Base-by-base conservation (phyloP, 75 land plant species). In the Picea sitchensis region DNA sequence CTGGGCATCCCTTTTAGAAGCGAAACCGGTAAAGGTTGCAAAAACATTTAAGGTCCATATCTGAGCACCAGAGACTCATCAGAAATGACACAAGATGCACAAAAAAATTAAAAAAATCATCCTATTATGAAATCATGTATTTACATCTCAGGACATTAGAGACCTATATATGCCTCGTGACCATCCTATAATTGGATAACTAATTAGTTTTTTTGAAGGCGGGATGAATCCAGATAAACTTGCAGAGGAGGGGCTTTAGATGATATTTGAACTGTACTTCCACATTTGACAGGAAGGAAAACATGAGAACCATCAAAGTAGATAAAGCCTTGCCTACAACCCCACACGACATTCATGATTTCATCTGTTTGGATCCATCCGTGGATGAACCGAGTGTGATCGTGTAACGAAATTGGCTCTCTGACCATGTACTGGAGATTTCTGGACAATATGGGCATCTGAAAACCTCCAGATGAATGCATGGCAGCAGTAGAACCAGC, bases 401-500 rank as follows among this genome's bases (percentile, higher is more conserved):
- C 78, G 34, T 77, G 84, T 1, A 90, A 87, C 17, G 63, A 31
- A 76, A 93, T 95, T 30, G 98, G 98, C 72, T 98, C 99, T 81
- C 99, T 89, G n/a, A 95, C 94, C 96, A 93, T 95, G 61, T 95
- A 98, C 82, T 98, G 99, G 23, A 98, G 90, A 67, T 95, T 90
- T 58, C 54, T 73, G 75, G 92, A 89, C 38, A 77, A 61, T 34
- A 92, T 79, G 0, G 92, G 92, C 99, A 98, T 98, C 20, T 78
- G 58, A 71, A 78, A 88, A 75, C 99, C 99, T 75, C 99, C 99
- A 21, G 98, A 94, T 68, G 99, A 98, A n/a, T 80, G 91, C 99
- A 95, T 98, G 30, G 98, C 99, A 80, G 98, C 99, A 23, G 99
- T 95, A 54, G 99, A 98, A 78, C 99, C 99, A 56, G 93, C 86